Evolutionary conservation across 768 basidiomycete genomes (phyloP), one percentile per base, ranked within the genome.

Genomic region (Pleurotus eryngii): DNA sequence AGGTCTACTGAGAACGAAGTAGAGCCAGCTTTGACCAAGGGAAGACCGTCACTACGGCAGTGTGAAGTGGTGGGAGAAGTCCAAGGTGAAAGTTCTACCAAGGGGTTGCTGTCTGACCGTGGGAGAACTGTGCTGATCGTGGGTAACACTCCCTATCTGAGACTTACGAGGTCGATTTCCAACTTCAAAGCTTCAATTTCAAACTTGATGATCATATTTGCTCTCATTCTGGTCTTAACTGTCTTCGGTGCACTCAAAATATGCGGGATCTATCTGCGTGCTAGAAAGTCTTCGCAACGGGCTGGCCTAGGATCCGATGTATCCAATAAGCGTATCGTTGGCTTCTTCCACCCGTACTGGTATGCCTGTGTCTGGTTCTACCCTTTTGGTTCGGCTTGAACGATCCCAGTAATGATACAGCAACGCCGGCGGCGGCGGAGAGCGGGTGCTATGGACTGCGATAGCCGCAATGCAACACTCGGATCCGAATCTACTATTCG

Each of bases 331-430:
- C 35, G 39, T 14, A 54, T 54, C 17, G 4, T 95, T 2, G 95
- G 90, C 0, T 89, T 95, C 74, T 96, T 97, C 68, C 95, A 98
- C 75, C 95, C 95, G 0, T 98, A 95, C 68, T 98, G 95, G 95
- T 95, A 64, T 73, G 84, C 66, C 2, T 18, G 40, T 49, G 18
- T 27, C 7, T 42, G 38, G 43, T 55, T 30, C 20, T 56, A 40
- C 53, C 59, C 26, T 43, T 26, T 1, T 39, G 57, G 58, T 57
- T 62, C 70, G 78, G 67, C 76, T 74, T 71, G 65, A 67, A 70
- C 68, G 61, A 49, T 88, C 58, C 60, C 64, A 56, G 22, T 38
- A 24, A 4, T 38, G 49, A 18, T 30, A 18, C 60, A 81, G 96
- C 67, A 97, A 98, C 78, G 95, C 95, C 38, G 95, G 96, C 0